Percentiles rank a stretch among this genome's conserved stretches.
These are phyloP conservation scores for Pseudoscleropodium purum DNA, from an alignment of 225 moss, liverwort and hornwort species.

Conservation along the genomic window DNA sequence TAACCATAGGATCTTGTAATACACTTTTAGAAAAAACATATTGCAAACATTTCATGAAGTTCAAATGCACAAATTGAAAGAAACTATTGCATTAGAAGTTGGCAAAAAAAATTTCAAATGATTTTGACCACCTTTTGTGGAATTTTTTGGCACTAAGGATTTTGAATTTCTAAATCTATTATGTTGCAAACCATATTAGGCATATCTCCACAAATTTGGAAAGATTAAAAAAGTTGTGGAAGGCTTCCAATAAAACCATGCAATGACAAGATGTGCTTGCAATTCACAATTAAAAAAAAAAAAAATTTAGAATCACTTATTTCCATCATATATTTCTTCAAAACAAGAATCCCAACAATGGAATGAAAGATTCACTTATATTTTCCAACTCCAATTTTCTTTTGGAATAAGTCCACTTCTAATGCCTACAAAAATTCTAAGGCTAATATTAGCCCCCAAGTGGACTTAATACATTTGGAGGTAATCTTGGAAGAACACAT, in stretches of 20 bases:
- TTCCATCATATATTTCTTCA: neutral
- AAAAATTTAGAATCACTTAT: neutral
- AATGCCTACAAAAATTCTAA: neutral
- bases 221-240: accelerated
- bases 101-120: neutral
- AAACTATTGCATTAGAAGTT: neutral
- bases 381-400: neutral
- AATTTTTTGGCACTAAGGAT: neutral
- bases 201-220: neutral
- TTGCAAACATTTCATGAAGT: neutral
- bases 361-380: neutral
- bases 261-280: neutral
- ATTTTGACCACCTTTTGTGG: neutral
- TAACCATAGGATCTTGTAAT: neutral
- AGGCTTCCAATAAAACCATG: neutral
- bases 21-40: neutral
- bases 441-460: no score
- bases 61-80: neutral
- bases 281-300: neutral
- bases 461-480: no score
- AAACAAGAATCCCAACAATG: accelerated
- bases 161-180: neutral
- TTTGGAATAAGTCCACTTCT: neutral
- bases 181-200: neutral
- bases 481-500: neutral